A percentile compares a stretch with the other conserved stretches of the same genome.
Conservation (phyloP, 2,329 filamentous ascomycete species). For the Alternaria viburni region DNA sequence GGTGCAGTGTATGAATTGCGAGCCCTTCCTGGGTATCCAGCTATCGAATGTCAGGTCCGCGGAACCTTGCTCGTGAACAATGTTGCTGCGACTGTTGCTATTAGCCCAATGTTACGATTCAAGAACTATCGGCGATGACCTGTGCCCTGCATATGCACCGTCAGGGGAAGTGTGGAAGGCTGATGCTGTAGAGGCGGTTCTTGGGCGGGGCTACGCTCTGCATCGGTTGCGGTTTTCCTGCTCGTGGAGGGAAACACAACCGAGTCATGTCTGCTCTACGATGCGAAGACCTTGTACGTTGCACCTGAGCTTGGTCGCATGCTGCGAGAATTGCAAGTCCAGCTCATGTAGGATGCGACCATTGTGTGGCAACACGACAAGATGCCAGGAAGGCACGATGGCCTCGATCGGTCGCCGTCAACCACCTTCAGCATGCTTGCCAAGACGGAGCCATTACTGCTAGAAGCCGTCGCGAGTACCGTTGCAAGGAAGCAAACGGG, state of each 20-base stretch:
- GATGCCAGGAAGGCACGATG: not conserved
- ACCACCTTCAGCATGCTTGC: not conserved
- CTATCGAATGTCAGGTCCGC: not conserved
- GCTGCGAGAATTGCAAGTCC: not conserved
- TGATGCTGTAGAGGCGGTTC: not conserved
- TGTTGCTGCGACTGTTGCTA: not conserved
- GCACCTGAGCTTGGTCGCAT: not conserved
- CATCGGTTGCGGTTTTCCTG: slow-evolving; percentile 9
- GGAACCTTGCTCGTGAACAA: not conserved
- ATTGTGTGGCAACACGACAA: not conserved
- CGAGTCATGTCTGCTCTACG: not conserved
- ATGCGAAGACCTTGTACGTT: not conserved
- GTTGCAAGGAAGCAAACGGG: not conserved
- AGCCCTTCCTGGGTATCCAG: not conserved
- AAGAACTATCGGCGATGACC: not conserved
- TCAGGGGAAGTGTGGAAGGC: not conserved
- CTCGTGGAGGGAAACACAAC: not conserved
- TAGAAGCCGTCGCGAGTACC: not conserved
- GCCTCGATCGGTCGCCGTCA: not conserved
- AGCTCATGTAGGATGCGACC: not conserved
- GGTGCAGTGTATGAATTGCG: not conserved
- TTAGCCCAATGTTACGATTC: not conserved
- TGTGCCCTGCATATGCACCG: not conserved
- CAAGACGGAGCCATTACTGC: not conserved
- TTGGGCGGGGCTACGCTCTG: not conserved